Base-by-base conservation (phyloP, 2,329 filamentous ascomycete genomes). In the Penicillium sp. region DNA sequence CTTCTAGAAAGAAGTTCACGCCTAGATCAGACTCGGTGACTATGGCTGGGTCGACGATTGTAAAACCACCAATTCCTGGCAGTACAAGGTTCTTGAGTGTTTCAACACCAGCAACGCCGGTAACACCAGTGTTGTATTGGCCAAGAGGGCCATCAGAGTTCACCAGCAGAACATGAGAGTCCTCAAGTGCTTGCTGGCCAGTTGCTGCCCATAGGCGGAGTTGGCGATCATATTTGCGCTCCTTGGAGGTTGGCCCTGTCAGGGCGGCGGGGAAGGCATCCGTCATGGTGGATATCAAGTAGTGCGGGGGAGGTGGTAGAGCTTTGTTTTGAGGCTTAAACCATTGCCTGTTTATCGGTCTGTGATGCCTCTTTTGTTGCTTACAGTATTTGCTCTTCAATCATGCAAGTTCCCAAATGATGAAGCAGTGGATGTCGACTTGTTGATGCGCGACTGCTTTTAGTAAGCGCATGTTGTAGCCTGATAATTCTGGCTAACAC, bases 51-150 rank as follows among this genome's bases (percentile, higher is more conserved):
- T 99, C 94, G 50, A 89, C 88, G 59, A 99, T 96, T 0, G 90
- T 95, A 72, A 97, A 99, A 26, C 86, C 85, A 9, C 94, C 95
- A 66, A 97, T 89, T 4, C 92, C 90, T 55, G 94, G 94, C 9
- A 99, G 79, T 3, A 99, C 90, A n/a, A 99, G 84, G 71, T 99
- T 99, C 81, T 99, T 99, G 59, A 99, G 82, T 0, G 92, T 87
- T 75, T 99, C 94, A 13, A 95, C 83, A 14, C 92, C 94, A 34
- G 92, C 89, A 2, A 92, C 89, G 10, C 93, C 93, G n/a, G 88
- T 78, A 2, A 91, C 89, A 3, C 69, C 63, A 1, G 68, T 68
- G 58, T 65, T 69, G 38, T 66, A 62, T n/a, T 63, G 61, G 43
- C 70, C 69, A 45, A 76, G 71, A 3, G 72, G 64, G 16, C 74